phyloP scores from a whole-genome alignment of 352 stramenopile genomes.

The Phytophthora palmivora region DNA sequence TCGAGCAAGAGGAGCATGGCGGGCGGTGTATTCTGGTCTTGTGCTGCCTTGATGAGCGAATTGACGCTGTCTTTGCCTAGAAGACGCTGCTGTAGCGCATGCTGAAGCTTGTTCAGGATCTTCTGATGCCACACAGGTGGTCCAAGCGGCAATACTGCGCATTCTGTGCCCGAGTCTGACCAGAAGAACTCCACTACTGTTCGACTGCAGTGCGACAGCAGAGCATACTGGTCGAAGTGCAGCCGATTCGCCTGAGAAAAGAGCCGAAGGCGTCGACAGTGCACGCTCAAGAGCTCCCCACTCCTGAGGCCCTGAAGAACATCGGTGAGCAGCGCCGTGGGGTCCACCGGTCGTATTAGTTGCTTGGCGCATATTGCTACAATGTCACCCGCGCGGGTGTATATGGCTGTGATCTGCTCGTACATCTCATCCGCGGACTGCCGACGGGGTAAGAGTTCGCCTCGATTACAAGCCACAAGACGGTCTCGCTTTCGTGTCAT shows the following conservation, averaged over 20 bases:
- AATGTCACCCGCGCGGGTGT: constrained; percentile 49
- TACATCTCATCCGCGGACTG: constrained; percentile 40
- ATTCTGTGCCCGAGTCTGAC: constrained; percentile 1
- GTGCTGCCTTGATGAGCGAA: constrained; percentile 42
- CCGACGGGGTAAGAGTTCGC: constrained; percentile 2
- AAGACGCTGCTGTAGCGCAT: constrained; percentile 55
- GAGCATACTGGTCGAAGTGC: constrained; percentile 53
- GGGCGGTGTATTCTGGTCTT: constrained; percentile 48
- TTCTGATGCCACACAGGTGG: constrained; percentile 60
- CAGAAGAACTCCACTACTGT: constrained; percentile 59
- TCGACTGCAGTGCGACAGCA: constrained; percentile 40
- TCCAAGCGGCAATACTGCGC: background rate
- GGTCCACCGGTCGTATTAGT: constrained; percentile 53
- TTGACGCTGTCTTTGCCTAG: constrained; percentile 68
- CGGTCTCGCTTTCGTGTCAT: constrained; percentile 19
- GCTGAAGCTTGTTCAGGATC: constrained; percentile 50
- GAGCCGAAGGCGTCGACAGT: constrained; percentile 60
- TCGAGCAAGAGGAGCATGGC: constrained; percentile 48
- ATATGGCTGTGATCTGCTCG: constrained; percentile 63
- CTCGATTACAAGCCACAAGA: background rate
- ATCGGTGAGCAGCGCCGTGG: constrained; percentile 39
- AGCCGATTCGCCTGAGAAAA: constrained; percentile 62
- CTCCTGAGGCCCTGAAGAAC: constrained; percentile 41
- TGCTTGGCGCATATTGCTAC: constrained; percentile 61
- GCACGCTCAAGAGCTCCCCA: constrained; percentile 31